A percentile compares a stretch with the other conserved stretches of the same genome.
Conservation (phyloP, 345 rosid species). For the Rubroshorea leprosula region DNA sequence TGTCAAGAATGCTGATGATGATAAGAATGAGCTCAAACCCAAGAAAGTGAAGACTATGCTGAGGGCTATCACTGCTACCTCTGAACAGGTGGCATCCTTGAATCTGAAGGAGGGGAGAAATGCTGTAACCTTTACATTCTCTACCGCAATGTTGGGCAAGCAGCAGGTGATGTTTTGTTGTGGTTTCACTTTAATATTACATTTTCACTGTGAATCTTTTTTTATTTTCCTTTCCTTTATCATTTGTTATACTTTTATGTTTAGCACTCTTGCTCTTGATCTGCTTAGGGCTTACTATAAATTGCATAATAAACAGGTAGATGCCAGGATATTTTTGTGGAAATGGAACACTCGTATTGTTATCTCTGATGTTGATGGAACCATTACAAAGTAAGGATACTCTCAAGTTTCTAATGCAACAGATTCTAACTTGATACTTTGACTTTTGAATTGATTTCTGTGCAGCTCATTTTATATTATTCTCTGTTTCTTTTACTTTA, state of each 20-base stretch:
- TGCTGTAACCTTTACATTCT: slow-evolving; percentile 71
- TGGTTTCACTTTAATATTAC: slow-evolving; percentile 9
- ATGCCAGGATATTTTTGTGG: slow-evolving; percentile 90
- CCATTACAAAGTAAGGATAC: slow-evolving; percentile 71
- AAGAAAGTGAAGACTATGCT: slow-evolving; percentile 43
- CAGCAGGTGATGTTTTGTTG: slow-evolving; percentile 56
- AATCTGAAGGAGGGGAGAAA: slow-evolving; percentile 79
- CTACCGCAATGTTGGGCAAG: slow-evolving; percentile 80
- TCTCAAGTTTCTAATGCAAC: not conserved
- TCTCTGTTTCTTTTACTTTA: too few species aligned
- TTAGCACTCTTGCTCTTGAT: slow-evolving; percentile 5
- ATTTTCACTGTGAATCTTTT: slow-evolving; percentile 14
- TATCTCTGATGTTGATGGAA: slow-evolving; percentile 97
- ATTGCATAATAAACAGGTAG: slow-evolving; percentile 50
- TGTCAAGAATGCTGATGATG: slow-evolving; percentile 32
- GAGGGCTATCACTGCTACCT: slow-evolving; percentile 64
- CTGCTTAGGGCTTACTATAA: slow-evolving; percentile 3
- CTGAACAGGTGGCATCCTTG: slow-evolving; percentile 77
- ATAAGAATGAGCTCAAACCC: slow-evolving; percentile 27
- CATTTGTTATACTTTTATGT: slow-evolving; percentile 8
- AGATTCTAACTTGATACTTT: not conserved
- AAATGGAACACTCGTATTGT: slow-evolving; percentile 89
- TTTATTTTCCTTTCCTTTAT: slow-evolving; percentile 2
- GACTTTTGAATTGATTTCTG: not conserved
- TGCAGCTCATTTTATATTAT: not conserved